Evolutionary conservation across 2,329 filamentous ascomycete species (phyloP).

Genomic region (Aspergillus sp.): DNA sequence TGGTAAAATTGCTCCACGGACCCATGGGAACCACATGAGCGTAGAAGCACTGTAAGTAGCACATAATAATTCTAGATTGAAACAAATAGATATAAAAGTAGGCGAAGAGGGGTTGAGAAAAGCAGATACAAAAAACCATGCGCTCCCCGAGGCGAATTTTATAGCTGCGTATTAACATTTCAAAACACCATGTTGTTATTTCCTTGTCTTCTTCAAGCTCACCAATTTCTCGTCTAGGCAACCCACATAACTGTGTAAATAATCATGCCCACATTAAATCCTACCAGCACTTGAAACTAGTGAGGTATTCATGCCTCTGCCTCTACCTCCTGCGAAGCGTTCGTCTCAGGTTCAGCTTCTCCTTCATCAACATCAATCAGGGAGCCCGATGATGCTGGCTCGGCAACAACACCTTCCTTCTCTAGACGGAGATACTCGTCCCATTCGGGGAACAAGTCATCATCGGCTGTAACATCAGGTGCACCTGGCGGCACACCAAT

Average conservation of each 20-base stretch:
- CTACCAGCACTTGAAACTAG: not conserved
- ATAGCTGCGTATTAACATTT: conserved; percentile 10
- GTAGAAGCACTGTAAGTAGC: not conserved
- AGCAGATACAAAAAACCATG: conserved; percentile 3
- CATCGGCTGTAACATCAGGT: conserved; percentile 52
- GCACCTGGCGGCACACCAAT: conserved; percentile 80
- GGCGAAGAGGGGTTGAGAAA: not conserved
- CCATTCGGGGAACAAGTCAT: conserved; percentile 95
- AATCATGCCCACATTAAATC: conserved; percentile 6
- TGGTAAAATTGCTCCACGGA: no score
- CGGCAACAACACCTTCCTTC: conserved; percentile 60
- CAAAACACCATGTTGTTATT: not conserved
- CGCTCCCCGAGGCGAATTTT: conserved; percentile 10
- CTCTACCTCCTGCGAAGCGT: conserved; percentile 32
- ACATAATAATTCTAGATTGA: not conserved
- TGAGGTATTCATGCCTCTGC: conserved; percentile 14
- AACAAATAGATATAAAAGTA: conserved; percentile 16
- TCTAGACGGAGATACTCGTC: conserved; percentile 84
- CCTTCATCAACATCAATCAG: conserved; percentile 43
- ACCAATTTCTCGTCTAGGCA: not conserved
- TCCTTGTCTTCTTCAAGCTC: not conserved
- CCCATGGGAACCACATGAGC: not conserved
- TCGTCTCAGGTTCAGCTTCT: conserved; percentile 30
- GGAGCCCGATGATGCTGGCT: conserved; percentile 39
- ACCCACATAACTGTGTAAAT: conserved; percentile 1